Evolutionary conservation across 331 rosid species (phyloP), one percentile per base, ranked within the genome.

Genomic region (Rosa hybrid): DNA sequence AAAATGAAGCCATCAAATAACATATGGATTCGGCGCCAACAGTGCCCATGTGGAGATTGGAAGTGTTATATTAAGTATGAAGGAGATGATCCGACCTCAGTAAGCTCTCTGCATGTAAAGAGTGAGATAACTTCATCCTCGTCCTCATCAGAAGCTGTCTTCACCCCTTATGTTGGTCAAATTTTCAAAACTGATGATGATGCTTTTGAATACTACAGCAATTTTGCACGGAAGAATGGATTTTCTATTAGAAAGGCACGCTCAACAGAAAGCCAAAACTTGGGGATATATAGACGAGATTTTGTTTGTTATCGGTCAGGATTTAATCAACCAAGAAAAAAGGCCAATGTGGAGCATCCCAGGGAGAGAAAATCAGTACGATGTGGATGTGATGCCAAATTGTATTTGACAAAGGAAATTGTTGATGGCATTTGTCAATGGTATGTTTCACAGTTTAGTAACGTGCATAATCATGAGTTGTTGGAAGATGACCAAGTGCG

Each of bases 401-500:
- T 90, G 88, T 88, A 90, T 83, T 85, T 90, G 84, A 85, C 92
- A 1, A 90, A 90, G 86, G 94, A 90, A 82, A 80, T 86, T 77
- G 84, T 84, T 51, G 87, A 90, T 78, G 92, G 89, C 50, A 80
- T 65, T 82, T 67, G 82, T 64, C 94, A 90, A 49, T 88, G 92
- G 94, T 90, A 79, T 78, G 87, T 90, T 76, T 88, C 90, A 41
- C 94, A 90, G 80, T 90, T 90, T 71, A 90, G 92, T 77, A 90
- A 90, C 71, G 88, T 88, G 63, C 94, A 90, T 79, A 90, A 90
- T 81, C 94, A 88, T 81, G 92, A 86, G 72, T 82, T 90, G 53
- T 90, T 90, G 86, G 94, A 90, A 80, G 94, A 88, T 78, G 94
- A 90, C 85, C 94, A 85, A 80, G 94, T 90, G 41, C 92, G 92